These are phyloP conservation scores for Solanum boliviense DNA, from an alignment of 257 asterid genomes.

Conservation along the genomic window DNA sequence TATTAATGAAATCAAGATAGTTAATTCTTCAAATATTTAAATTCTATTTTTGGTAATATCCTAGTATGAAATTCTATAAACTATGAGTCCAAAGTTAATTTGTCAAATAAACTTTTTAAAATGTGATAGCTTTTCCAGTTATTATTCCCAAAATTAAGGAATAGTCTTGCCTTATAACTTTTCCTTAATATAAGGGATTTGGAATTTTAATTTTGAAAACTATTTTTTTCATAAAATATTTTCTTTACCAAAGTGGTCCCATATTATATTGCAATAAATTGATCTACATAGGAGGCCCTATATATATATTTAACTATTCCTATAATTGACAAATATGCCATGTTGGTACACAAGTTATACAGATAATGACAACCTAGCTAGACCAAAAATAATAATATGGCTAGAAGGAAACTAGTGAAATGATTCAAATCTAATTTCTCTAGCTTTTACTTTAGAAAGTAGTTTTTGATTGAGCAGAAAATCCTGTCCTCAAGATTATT, in stretches of 20 bases:
- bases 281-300: background rate
- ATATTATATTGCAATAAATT: background rate
- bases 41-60: background rate
- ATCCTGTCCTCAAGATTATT: background rate
- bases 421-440: background rate
- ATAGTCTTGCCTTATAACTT: slow-evolving; percentile 1
- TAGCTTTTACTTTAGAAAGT: background rate
- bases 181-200: slow-evolving; percentile 26
- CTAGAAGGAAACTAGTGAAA: background rate
- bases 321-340: slow-evolving; percentile 17
- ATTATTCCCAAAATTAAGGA: slow-evolving; percentile 16
- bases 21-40: background rate
- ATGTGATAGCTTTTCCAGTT: slow-evolving; percentile 18
- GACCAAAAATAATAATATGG: background rate
- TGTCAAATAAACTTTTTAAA: background rate
- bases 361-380: slow-evolving; percentile 10
- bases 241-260: background rate
- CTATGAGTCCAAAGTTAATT: background rate
- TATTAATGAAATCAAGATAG: background rate
- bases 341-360: slow-evolving; percentile 9
- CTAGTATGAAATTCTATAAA: background rate
- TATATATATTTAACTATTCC: background rate
- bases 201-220: background rate
- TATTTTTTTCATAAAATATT: background rate
- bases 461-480: background rate